Conservation (phyloP, 2,329 filamentous ascomycete genomes). For the Fusarium praegraminearum region DNA sequence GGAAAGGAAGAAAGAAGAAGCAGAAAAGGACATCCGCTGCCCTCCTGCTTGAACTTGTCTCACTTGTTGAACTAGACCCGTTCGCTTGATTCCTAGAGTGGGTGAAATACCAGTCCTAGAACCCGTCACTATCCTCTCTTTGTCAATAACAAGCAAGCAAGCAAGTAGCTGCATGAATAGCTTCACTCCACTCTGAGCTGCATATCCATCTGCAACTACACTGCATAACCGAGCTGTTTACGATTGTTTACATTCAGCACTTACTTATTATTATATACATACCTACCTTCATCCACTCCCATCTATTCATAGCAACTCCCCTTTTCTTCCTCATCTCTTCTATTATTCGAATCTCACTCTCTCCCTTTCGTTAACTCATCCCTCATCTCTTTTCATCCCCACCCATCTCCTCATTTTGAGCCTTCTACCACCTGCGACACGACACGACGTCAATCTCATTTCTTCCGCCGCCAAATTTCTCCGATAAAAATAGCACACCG, state of each 20-base stretch:
- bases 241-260: conserved; percentile 11
- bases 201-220: conserved; percentile 20
- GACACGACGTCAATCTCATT: conserved; percentile 23
- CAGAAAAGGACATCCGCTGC: conserved; percentile 24
- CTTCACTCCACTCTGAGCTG: conserved; percentile 32
- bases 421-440: conserved; percentile 22
- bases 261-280: not conserved
- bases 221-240: conserved; percentile 15
- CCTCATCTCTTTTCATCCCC: conserved; percentile 32
- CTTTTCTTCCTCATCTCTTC: conserved; percentile 10
- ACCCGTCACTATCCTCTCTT: conserved; percentile 3
- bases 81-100: not conserved
- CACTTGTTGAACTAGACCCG: not conserved
- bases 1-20: not conserved
- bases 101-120: not conserved
- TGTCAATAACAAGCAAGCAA: conserved; percentile 17
- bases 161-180: conserved; percentile 27
- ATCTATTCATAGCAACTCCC: conserved; percentile 13
- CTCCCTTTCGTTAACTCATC: conserved; percentile 4
- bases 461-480: conserved; percentile 27
- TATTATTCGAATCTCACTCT: conserved; percentile 3
- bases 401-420: conserved; percentile 18
- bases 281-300: conserved; percentile 16
- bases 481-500: conserved; percentile 2
- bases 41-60: not conserved